Conservation (phyloP, 2,329 filamentous ascomycete species). For the Diaporthe batatas region DNA sequence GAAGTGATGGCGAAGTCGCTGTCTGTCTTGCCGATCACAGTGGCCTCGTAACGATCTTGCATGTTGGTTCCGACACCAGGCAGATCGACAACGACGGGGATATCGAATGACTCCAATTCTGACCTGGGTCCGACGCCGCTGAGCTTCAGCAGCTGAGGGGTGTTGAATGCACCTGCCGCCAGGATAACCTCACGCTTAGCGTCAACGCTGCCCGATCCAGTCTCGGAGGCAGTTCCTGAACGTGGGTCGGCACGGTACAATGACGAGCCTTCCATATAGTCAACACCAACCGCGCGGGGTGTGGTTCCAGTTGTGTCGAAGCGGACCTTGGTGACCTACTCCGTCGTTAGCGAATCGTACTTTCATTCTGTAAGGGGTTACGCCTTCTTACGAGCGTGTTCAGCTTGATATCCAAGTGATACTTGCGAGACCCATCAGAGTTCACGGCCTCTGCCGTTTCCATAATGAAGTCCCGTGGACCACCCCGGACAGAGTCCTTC, state of each 20-base stretch:
- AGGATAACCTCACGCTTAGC: slow-evolving; percentile 49
- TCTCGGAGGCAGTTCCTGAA: slow-evolving; percentile 45
- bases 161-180: slow-evolving; percentile 49
- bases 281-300: slow-evolving; percentile 43
- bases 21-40: slow-evolving; percentile 43
- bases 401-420: slow-evolving; percentile 58
- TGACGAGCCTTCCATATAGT: slow-evolving; percentile 44
- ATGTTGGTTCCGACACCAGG: slow-evolving; percentile 52
- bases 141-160: slow-evolving; percentile 52
- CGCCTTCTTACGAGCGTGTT: slow-evolving; percentile 48
- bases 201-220: slow-evolving; percentile 9
- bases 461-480: slow-evolving; percentile 49
- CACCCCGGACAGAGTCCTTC: slow-evolving; percentile 55
- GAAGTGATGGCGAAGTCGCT: slow-evolving; percentile 29
- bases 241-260: slow-evolving; percentile 45
- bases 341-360: background rate
- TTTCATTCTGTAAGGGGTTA: slow-evolving; percentile 52
- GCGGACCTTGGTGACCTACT: slow-evolving; percentile 40
- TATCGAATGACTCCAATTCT: slow-evolving; percentile 46
- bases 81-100: slow-evolving; percentile 49
- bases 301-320: slow-evolving; percentile 40
- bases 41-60: slow-evolving; percentile 47
- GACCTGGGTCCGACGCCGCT: slow-evolving; percentile 50
- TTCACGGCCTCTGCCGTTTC: slow-evolving; percentile 55
- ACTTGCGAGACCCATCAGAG: slow-evolving; percentile 46